Percentiles rank a stretch among this genome's conserved stretches.
Evolutionary conservation across 352 stramenopile genomes (phyloP).

Genomic region (Phytophthora sansomeana): DNA sequence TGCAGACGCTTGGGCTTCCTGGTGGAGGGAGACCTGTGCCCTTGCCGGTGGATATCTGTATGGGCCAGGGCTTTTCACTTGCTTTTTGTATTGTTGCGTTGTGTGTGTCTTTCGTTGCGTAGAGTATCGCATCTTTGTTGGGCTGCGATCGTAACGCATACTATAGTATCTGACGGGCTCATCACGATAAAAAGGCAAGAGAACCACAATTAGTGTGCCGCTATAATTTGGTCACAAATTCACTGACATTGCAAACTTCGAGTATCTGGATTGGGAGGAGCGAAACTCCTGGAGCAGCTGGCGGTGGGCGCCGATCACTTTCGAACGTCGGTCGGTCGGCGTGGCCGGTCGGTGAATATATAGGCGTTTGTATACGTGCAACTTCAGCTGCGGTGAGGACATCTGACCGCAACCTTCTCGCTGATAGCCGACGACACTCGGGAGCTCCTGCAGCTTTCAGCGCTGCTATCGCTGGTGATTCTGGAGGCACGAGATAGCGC

Average conservation of each 20-base stretch:
- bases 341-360: slow-evolving; percentile 35
- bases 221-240: background rate
- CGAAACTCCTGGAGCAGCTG: slow-evolving; percentile 6
- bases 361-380: slow-evolving; percentile 30
- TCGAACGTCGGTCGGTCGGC: slow-evolving; percentile 24
- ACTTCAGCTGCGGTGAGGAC: slow-evolving; percentile 7
- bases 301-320: too few species aligned
- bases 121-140: background rate
- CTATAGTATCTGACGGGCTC: background rate
- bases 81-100: slow-evolving; percentile 44
- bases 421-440: background rate
- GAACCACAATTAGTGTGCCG: background rate
- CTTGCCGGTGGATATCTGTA: slow-evolving; percentile 17
- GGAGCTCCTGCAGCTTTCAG: too few species aligned
- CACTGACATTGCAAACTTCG: background rate
- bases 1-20: background rate
- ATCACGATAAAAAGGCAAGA: background rate
- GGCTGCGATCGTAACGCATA: background rate
- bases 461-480: too few species aligned
- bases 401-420: slow-evolving; percentile 3
- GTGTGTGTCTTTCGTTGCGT: slow-evolving; percentile 31
- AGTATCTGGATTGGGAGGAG: background rate
- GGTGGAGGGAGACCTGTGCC: slow-evolving; percentile 8
- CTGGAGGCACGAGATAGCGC: too few species aligned
- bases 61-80: slow-evolving; percentile 17